Conservation (phyloP, 2,329 filamentous ascomycete genomes). For the Aspergillus fumigatiaffinis region DNA sequence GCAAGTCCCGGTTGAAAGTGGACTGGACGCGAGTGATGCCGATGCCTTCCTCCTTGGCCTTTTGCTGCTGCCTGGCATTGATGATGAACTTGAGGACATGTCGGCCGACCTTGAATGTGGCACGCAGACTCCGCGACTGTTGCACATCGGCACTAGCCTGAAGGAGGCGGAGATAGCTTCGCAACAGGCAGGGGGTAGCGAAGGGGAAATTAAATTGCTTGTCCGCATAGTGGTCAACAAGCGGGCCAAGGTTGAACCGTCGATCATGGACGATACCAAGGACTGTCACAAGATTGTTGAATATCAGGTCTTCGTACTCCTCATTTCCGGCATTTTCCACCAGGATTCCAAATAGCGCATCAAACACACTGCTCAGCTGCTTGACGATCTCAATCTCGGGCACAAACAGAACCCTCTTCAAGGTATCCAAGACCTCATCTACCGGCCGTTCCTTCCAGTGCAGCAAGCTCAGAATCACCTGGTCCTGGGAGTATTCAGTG, state of each 20-base stretch:
- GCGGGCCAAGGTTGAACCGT: slow-evolving; percentile 82
- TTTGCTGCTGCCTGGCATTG: slow-evolving; percentile 79
- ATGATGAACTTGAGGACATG: slow-evolving; percentile 95
- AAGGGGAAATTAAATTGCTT: slow-evolving; percentile 89
- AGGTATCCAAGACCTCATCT: slow-evolving; percentile 66
- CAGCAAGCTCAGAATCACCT: slow-evolving; percentile 74
- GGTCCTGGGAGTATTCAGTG: slow-evolving; percentile 90
- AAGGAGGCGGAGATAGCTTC: slow-evolving; percentile 80
- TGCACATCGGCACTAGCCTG: slow-evolving; percentile 79
- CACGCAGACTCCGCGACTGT: slow-evolving; percentile 76
- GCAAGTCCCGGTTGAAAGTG: slow-evolving; percentile 77
- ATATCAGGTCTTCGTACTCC: slow-evolving; percentile 88
- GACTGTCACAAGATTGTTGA: slow-evolving; percentile 83
- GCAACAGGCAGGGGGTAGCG: slow-evolving; percentile 79
- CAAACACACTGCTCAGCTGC: slow-evolving; percentile 81
- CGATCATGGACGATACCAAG: slow-evolving; percentile 92
- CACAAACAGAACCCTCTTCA: slow-evolving; percentile 85
- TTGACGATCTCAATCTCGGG: slow-evolving; percentile 98
- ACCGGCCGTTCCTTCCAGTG: slow-evolving; percentile 77
- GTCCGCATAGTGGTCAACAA: slow-evolving; percentile 89
- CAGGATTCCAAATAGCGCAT: slow-evolving; percentile 84
- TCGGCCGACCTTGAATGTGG: slow-evolving; percentile 90
- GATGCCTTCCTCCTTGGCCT: slow-evolving; percentile 80
- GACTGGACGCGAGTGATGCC: slow-evolving; percentile 70
- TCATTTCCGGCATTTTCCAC: slow-evolving; percentile 88